phyloP scores from a whole-genome alignment of 345 rosid species.

The Brassica nigra region DNA sequence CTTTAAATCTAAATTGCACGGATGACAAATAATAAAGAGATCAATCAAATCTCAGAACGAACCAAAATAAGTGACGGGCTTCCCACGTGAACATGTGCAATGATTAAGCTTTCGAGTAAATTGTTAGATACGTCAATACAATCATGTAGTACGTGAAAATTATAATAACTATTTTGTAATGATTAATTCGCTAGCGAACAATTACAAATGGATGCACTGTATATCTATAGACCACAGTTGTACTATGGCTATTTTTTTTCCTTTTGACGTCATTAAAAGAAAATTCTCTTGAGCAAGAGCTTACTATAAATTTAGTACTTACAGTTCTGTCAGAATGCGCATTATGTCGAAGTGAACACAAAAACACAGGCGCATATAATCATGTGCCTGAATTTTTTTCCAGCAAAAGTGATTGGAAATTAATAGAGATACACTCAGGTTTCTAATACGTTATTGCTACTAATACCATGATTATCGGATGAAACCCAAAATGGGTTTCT shows the following conservation, averaged over 20 bases:
- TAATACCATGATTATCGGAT: too few relatives aligned
- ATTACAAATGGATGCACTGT: conserved; percentile 13
- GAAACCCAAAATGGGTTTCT: too few relatives aligned
- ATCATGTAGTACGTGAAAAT: conserved; percentile 36
- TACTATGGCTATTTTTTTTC: neutral
- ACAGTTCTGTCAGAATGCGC: neutral
- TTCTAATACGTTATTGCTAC: neutral
- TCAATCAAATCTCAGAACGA: conserved; percentile 11
- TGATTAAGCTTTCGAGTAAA: conserved; percentile 31
- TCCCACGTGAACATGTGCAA: conserved; percentile 39
- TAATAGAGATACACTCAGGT: neutral
- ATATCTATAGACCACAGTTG: neutral
- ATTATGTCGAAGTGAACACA: neutral
- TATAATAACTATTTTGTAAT: conserved; percentile 28
- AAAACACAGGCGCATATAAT: neutral
- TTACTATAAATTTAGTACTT: neutral
- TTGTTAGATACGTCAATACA: conserved; percentile 27
- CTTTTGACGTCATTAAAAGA: neutral
- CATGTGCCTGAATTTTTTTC: conserved; percentile 1
- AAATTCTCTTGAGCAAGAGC: neutral
- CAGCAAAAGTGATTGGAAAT: neutral
- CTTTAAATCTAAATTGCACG: conserved; percentile 14
- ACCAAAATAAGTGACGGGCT: conserved; percentile 20
- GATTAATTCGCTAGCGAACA: conserved; percentile 22
- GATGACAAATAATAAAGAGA: neutral